Conservation (phyloP, 1,284 basidiomycete genomes). For the Malassezia japonica region DNA sequence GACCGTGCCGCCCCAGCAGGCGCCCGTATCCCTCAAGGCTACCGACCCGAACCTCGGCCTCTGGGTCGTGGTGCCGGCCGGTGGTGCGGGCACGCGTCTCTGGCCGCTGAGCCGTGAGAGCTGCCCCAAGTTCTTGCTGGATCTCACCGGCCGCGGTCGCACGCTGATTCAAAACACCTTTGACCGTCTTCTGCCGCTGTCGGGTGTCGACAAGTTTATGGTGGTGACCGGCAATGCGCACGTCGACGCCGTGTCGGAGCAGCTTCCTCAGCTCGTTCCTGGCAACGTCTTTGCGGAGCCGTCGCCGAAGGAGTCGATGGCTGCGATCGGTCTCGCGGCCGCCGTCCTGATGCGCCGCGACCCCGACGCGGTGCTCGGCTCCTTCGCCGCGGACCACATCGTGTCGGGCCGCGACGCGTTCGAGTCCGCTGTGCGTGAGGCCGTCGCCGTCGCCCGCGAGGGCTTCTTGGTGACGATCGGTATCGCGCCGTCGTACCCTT, state of each 20-base stretch:
- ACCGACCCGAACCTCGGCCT: conserved; percentile 40
- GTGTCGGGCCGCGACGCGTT: conserved; percentile 46
- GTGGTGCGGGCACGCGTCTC: conserved; percentile 44
- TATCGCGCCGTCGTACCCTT: conserved; percentile 46
- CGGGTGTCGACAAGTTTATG: conserved; percentile 33
- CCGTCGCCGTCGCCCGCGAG: conserved; percentile 39
- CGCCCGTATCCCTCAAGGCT: conserved; percentile 24
- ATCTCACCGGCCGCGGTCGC: conserved; percentile 38
- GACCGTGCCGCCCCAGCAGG: conserved; percentile 21
- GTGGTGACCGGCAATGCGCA: conserved; percentile 42
- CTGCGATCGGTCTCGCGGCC: conserved; percentile 45
- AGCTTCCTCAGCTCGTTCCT: conserved; percentile 31
- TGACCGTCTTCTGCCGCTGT: conserved; percentile 39
- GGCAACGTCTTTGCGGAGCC: conserved; percentile 44
- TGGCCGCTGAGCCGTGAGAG: conserved; percentile 43
- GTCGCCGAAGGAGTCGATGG: conserved; percentile 44
- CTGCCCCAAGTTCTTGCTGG: conserved; percentile 45
- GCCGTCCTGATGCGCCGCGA: conserved; percentile 41
- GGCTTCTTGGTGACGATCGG: conserved; percentile 48
- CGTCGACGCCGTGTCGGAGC: conserved; percentile 30
- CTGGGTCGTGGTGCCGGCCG: conserved; percentile 45
- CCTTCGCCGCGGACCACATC: conserved; percentile 48
- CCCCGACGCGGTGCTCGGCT: conserved; percentile 44
- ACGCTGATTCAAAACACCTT: conserved; percentile 43
- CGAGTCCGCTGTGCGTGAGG: conserved; percentile 43